Percentiles rank a stretch among this genome's conserved stretches.
phyloP scores from a whole-genome alignment of 2,329 filamentous ascomycete species.

The Ceratocystis lukuohia region DNA sequence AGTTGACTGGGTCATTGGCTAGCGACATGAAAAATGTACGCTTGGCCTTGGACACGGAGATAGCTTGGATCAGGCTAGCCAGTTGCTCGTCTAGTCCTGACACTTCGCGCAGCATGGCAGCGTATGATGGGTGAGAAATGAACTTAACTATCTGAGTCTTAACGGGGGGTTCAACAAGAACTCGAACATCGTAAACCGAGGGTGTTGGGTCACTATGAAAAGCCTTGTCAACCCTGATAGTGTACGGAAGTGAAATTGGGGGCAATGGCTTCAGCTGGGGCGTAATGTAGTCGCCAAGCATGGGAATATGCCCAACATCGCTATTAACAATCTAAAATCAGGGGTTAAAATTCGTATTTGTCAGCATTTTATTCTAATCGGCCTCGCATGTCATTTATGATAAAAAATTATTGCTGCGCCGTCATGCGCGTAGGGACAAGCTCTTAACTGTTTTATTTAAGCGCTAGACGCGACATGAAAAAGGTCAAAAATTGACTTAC shows the following conservation, averaged over 20 bases:
- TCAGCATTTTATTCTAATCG: not conserved
- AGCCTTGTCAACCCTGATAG: conserved; percentile 78
- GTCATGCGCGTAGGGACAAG: no score
- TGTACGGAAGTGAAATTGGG: conserved; percentile 76
- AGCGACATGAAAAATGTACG: conserved; percentile 75
- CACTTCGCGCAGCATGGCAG: conserved; percentile 62
- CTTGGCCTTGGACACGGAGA: conserved; percentile 76
- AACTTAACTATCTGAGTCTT: conserved; percentile 52
- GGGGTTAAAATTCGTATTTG: not conserved
- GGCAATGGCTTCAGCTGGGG: conserved; percentile 66
- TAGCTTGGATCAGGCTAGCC: conserved; percentile 66
- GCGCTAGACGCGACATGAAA: no score
- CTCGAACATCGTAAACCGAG: conserved; percentile 81
- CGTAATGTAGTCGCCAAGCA: conserved; percentile 66
- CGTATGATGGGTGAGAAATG: conserved; percentile 56
- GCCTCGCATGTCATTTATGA: no score
- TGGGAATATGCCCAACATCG: conserved; percentile 72
- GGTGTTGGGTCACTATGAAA: conserved; percentile 63
- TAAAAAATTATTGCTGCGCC: no score
- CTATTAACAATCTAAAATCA: conserved; percentile 52
- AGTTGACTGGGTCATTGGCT: conserved; percentile 67
- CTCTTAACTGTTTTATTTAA: no score
- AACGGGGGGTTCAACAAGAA: conserved; percentile 72
- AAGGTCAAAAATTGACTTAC: conserved; percentile 36
- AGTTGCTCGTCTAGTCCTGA: conserved; percentile 70